Percentiles rank a stretch among this genome's conserved stretches.
phyloP scores from a whole-genome alignment of 257 asterid genomes.

The Euphrasia confusa region DNA sequence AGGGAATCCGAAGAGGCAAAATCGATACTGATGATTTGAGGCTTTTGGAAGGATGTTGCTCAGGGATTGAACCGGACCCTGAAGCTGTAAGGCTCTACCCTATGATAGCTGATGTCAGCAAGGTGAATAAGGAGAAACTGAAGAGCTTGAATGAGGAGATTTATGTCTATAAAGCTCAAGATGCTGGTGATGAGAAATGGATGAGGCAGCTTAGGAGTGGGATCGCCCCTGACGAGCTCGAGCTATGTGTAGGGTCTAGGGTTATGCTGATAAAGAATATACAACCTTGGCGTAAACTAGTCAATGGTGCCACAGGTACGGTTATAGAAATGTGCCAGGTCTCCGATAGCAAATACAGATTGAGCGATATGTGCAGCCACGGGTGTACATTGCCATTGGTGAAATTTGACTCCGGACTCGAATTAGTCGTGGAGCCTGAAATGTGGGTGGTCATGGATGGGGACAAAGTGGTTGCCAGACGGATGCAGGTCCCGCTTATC shows the following conservation, averaged over 20 bases:
- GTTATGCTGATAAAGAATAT: conserved; percentile 62
- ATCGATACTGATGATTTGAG: conserved; percentile 37
- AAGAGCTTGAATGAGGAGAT: conserved; percentile 35
- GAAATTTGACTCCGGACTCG: conserved; percentile 60
- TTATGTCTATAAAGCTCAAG: conserved; percentile 46
- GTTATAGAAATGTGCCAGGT: conserved; percentile 30
- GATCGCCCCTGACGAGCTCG: conserved; percentile 53
- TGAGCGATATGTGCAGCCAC: conserved; percentile 32
- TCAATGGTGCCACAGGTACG: conserved; percentile 77
- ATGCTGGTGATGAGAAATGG: conserved; percentile 40
- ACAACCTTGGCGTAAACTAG: conserved; percentile 37
- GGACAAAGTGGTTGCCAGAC: conserved; percentile 44
- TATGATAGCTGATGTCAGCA: conserved; percentile 46
- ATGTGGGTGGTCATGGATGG: conserved; percentile 60
- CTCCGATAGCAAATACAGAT: conserved; percentile 18
- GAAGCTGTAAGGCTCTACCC: conserved; percentile 66
- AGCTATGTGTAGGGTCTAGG: conserved; percentile 59
- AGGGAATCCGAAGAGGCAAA: conserved; percentile 54
- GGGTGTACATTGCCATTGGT: conserved; percentile 60
- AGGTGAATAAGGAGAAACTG: conserved; percentile 44
- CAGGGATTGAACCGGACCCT: conserved; percentile 56
- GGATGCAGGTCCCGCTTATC: conserved; percentile 68
- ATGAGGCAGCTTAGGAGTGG: conserved; percentile 47
- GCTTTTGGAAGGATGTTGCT: conserved; percentile 51
- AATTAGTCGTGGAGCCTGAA: conserved; percentile 43